Conservation (phyloP, 495 filamentous ascomycete species). For the Penicillium herquei region DNA sequence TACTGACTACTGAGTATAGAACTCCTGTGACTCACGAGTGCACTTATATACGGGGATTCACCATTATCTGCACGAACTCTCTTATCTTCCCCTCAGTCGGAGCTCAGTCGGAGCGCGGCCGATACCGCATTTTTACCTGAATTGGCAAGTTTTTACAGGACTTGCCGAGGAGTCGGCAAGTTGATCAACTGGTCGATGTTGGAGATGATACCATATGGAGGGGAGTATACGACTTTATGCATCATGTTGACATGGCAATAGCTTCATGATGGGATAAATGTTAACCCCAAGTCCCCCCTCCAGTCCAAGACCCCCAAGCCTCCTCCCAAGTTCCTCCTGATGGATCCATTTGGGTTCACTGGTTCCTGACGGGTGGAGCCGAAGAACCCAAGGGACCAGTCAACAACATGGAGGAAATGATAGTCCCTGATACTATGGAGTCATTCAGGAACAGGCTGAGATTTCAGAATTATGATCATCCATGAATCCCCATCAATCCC, state of each 20-base stretch:
- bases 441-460: no score
- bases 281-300: no score
- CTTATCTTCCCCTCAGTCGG: slow-evolving; percentile 10
- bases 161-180: slow-evolving; percentile 19
- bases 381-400: no score
- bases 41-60: not conserved
- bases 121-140: slow-evolving; percentile 13
- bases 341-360: no score
- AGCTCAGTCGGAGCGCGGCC: slow-evolving; percentile 7
- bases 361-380: no score
- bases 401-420: no score
- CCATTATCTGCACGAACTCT: no score
- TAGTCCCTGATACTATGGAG: no score
- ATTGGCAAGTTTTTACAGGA: slow-evolving; percentile 6
- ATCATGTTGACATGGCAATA: not conserved
- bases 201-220: not conserved
- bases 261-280: not conserved
- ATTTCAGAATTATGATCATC: not conserved
- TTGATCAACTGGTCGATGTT: no score
- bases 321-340: no score
- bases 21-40: no score
- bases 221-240: not conserved
- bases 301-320: no score
- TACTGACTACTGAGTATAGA: not conserved
- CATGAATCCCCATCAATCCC: not conserved